Evolutionary conservation across 2,329 filamentous ascomycete genomes (phyloP), one percentile per base, ranked within the genome.

Genomic region (Fusarium solani-melongenae): DNA sequence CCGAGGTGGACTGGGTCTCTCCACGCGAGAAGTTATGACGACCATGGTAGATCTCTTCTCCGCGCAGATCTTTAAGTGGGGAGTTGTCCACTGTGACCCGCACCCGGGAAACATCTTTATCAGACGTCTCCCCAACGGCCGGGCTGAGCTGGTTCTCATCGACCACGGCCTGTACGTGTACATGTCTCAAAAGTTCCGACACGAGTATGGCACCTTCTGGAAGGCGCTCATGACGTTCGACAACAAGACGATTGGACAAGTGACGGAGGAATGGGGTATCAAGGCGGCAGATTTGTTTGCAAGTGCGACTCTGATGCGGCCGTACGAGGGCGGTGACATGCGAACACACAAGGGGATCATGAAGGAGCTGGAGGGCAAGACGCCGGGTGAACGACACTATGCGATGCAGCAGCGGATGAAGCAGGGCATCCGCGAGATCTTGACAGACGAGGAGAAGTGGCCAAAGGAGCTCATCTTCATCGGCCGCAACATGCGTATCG

Each of bases 41-140:
- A 98, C 94, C 34, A 98, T 98, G 91, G 90, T 98, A 58, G 96
- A 98, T 81, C 88, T 98, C 36, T 99, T 98, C 86, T 94, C 92
- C n/a, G 95, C 94, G 3, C 96, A 98, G 80, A 98, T 98, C 88
- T 99, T 98, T 86, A 92, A 97, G 73, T 98, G 94, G 94, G 96
- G 96, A 14, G 89, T 94, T 49, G 94, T 98, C 0, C 96, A 99
- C 85, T 98, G 96, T 84, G 96, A 99, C 81, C 96, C 96, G 11
- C 96, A 99, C 80, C 96, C 96, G 1, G 96, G 96, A 31, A 99
- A 99, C 84, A 96, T 98, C 81, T 98, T 99, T 84, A 92, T 98
- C 79, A 93, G 96, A 10, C 92, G 96, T 10, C 87, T 94, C 17
- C 93, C 95, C 1, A 92, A 88, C 49, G 96, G 96, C n/a, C 88